Percentiles rank a stretch among this genome's conserved stretches.
Conservation (phyloP, 2,329 filamentous ascomycete species). For the Triangularia verruculosa region DNA sequence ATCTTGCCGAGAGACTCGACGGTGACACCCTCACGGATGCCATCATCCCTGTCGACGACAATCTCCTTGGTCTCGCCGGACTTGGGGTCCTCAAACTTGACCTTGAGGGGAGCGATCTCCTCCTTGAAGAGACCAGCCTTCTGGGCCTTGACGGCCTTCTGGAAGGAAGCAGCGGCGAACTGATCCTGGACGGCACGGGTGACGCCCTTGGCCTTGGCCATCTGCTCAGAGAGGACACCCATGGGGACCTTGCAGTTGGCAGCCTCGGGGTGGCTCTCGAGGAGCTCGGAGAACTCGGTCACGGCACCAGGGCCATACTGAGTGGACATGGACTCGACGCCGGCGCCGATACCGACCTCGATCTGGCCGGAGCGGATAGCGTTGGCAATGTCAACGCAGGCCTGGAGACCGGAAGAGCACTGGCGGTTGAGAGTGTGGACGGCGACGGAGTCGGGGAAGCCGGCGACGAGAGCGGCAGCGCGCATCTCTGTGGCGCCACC, state of each 20-base stretch:
- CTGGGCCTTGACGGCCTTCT: constrained; percentile 85
- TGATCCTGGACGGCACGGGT: constrained; percentile 73
- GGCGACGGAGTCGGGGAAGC: constrained; percentile 82
- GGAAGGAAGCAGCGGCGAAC: constrained; percentile 92
- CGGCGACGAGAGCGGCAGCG: constrained; percentile 83
- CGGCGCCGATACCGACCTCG: constrained; percentile 88
- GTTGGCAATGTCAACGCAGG: constrained; percentile 91
- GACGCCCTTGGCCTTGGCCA: constrained; percentile 83
- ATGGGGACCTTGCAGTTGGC: constrained; percentile 98
- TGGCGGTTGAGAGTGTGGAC: constrained; percentile 89
- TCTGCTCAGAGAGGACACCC: constrained; percentile 89
- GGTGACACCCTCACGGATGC: constrained; percentile 81
- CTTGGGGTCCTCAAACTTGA: constrained; percentile 89
- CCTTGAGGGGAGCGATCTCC: constrained; percentile 83
- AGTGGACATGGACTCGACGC: constrained; percentile 92
- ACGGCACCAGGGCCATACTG: constrained; percentile 91
- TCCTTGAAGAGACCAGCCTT: constrained; percentile 85
- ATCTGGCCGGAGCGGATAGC: constrained; percentile 91
- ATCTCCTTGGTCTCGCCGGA: constrained; percentile 80
- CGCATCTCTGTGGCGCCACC: constrained; percentile 97
- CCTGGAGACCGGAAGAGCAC: constrained; percentile 90
- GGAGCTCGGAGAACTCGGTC: constrained; percentile 84
- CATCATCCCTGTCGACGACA: constrained; percentile 82
- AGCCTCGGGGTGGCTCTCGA: constrained; percentile 76
- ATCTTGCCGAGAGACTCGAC: constrained; percentile 88